Base-by-base conservation (phyloP, 2,329 filamentous ascomycete species). In the Cladobotryum protrusum region DNA sequence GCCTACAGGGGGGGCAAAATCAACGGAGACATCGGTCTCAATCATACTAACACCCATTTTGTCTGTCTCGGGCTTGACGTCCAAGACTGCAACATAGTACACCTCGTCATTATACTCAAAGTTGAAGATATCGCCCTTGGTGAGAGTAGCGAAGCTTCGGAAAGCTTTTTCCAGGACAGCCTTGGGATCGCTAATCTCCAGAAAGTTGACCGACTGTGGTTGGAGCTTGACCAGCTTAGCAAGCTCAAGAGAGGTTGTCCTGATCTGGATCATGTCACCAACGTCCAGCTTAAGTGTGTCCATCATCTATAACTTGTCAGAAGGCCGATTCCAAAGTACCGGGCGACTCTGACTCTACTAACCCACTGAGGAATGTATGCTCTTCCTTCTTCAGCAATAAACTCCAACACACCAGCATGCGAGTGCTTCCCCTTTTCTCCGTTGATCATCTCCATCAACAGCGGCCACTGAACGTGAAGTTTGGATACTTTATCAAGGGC, bases 361-460 rank as follows among this genome's bases (percentile, higher is more conserved):
- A 91, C 87, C 92, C 93, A 99, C 68, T 91, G 89, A 32, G 93
- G 93, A 54, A 99, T 77, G 70, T 99, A 99, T 48, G 95, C 90
- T 66, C 93, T 87, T 45, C 93, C 93, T 69, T 99, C 93, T 65
- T 99, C 93, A 4, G 93, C 93, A 50, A 96, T 93, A 64, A 99
- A 99, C 69, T 99, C 93, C 56, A 99, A 71, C 17, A 99, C 93
- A 74, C 93, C 93, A 5, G 89, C 91, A 69, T 99, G 93, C 20
- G 92, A 93, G 65, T 87, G 85, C 66, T 79, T 85, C 24, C 82
- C 82, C 64, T 84, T 85, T 54, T 86, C 82, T 19, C 91, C 90
- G 65, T 97, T 99, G 61, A 89, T 87, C 57, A 99, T 78, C 78
- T 99, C 92, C 74, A 99, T 95, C 57, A 97, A 81, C 76, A 99